Conservation (phyloP, 2,329 filamentous ascomycete species). For the Penicillium sp. region DNA sequence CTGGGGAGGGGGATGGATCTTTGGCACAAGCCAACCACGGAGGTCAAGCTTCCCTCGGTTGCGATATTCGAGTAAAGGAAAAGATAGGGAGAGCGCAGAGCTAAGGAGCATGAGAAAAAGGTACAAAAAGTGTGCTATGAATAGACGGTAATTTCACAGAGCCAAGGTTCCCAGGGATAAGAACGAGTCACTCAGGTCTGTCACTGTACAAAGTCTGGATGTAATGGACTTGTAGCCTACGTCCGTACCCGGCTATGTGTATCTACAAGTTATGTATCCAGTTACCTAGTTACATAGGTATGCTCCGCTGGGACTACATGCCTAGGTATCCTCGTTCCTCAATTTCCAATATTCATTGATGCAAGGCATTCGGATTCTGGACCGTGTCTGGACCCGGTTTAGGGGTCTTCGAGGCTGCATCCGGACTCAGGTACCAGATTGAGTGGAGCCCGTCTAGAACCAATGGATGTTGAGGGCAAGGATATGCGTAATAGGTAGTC, state of each 20-base stretch:
- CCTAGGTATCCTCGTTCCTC: no score
- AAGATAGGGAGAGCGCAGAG: background rate
- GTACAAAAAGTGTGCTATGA: slow-evolving; percentile 2
- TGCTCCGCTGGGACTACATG: no score
- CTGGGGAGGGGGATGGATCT: background rate
- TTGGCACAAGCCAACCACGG: background rate
- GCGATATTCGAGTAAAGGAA: background rate
- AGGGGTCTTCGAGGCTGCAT: slow-evolving; percentile 1
- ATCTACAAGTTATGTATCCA: no score
- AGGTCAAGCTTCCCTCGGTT: background rate
- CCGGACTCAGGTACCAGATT: slow-evolving; percentile 7
- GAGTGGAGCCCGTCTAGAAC: background rate
- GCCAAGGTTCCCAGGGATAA: background rate
- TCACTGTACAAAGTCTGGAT: background rate
- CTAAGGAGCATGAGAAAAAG: background rate
- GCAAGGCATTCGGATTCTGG: background rate
- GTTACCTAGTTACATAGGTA: no score
- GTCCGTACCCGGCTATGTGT: no score
- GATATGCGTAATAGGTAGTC: no score
- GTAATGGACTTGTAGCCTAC: background rate
- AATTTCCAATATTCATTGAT: no score
- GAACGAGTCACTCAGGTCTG: background rate
- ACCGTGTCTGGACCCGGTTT: slow-evolving; percentile 13
- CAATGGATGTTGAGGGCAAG: no score
- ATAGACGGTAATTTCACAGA: background rate